Base-by-base conservation (phyloP, 192 early-diverging fungal genomes). In the Podochytrium sp. region DNA sequence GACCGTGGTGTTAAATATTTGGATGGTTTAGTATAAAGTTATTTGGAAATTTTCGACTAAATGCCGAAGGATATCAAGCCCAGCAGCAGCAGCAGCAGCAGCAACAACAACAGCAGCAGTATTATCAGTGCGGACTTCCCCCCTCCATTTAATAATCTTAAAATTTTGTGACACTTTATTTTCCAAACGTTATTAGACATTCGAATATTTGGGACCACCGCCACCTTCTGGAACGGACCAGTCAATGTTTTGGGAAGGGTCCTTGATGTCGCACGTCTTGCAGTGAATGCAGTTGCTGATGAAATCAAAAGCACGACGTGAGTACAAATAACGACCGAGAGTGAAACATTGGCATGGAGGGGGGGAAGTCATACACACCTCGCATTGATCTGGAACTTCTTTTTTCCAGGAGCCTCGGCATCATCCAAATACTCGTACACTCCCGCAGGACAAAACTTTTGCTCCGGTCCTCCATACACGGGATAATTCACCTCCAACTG, bases 231-330 rank as follows among this genome's bases (percentile, higher is more conserved):
- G 96, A 23, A 95, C 94, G 20, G 92, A 92, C 97, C 97, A 99
- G 80, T 98, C 91, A 82, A 99, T 98, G 80, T 99, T 98, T 83
- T 99, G 97, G 38, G 92, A 91, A 27, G 96, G 96, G 79, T 99
- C 97, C 81, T 99, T 99, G 78, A 99, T 99, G 79, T 99, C 96
- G 74, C 97, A 99, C 0, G 97, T 99, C 87, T 99, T 99, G 91
- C 97, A 99, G 81, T 99, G 97, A 53, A 99, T 94, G 77, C 97
- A 99, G 81, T 99, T 76, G 75, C 75, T 72, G 41, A 20, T 39
- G 18, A 4, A 64, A 16, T n/a, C n/a, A n/a, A n/a, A n/a, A n/a
- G n/a, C n/a, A n/a, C n/a, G n/a, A n/a, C n/a, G n/a, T n/a, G n/a
- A n/a, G n/a, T 65, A 16, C 23, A 52, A 52, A 65, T 12, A 27